Percentiles rank a stretch among this genome's conserved stretches.
These are phyloP conservation scores for Aschersonia sp. DNA, from an alignment of 2,329 filamentous ascomycete species.

Conservation along the genomic window DNA sequence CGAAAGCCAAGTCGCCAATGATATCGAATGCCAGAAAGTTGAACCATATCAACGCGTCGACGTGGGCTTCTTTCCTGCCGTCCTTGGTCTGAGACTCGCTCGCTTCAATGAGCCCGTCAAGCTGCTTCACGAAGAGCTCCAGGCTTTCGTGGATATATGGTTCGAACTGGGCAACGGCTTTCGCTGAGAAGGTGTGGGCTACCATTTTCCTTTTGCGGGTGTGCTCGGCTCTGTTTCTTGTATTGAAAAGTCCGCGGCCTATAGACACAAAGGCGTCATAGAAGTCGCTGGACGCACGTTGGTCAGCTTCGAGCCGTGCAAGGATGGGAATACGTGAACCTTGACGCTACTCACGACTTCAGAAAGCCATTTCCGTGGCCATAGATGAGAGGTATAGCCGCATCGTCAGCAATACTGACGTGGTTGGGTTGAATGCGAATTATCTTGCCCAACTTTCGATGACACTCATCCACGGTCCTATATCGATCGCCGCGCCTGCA, in stretches of 20 bases:
- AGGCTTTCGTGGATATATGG: constrained; percentile 77
- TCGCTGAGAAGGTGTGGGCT: constrained; percentile 73
- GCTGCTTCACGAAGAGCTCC: constrained; percentile 56
- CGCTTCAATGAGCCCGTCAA: constrained; percentile 45
- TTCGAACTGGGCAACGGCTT: constrained; percentile 72
- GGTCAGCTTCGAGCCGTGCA: not conserved
- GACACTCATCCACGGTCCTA: constrained; percentile 50
- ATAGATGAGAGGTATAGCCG: constrained; percentile 64
- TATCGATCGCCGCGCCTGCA: constrained; percentile 53
- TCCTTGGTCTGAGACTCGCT: constrained; percentile 31
- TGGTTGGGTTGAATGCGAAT: constrained; percentile 78
- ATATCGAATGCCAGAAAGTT: constrained; percentile 40
- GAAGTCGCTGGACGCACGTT: constrained; percentile 45
- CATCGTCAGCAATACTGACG: constrained; percentile 65
- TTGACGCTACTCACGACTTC: constrained; percentile 40
- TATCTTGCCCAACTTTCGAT: constrained; percentile 64
- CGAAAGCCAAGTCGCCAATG: constrained; percentile 35
- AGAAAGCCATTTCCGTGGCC: constrained; percentile 67
- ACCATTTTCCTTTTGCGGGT: constrained; percentile 81
- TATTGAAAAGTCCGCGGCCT: constrained; percentile 77
- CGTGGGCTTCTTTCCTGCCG: constrained; percentile 44
- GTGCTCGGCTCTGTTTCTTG: constrained; percentile 67
- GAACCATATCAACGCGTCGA: constrained; percentile 69
- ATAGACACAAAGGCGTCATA: constrained; percentile 90
- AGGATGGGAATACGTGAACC: not conserved